phyloP scores from a whole-genome alignment of 257 asterid genomes.

The Leptodermis oblonga region DNA sequence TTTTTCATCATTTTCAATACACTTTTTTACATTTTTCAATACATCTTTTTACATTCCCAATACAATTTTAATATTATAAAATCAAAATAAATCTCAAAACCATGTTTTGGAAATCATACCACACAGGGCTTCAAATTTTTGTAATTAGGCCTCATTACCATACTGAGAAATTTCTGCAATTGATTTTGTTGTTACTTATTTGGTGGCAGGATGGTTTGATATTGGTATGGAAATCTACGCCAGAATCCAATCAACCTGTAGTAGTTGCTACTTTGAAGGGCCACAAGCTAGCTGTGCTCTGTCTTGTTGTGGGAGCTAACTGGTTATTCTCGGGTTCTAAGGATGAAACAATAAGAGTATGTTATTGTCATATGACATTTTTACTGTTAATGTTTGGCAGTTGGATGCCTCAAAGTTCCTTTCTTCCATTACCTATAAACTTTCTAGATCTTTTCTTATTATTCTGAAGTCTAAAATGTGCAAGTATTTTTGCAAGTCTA shows the following conservation, averaged over 20 bases:
- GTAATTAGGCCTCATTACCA: not conserved
- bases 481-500: no score
- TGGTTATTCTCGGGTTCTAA: constrained; percentile 54
- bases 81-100: no score
- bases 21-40: no score
- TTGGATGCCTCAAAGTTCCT: no score
- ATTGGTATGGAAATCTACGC: constrained; percentile 44
- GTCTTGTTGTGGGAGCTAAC: constrained; percentile 43
- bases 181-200: not conserved
- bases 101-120: no score
- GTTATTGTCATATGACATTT: not conserved
- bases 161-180: not conserved
- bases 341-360: constrained; percentile 49
- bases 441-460: no score
- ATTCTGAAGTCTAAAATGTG: no score
- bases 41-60: no score
- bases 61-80: no score
- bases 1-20: no score
- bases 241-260: constrained; percentile 26
- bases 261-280: constrained; percentile 34
- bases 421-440: no score
- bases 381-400: no score
- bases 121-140: not conserved
- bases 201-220: constrained; percentile 54
- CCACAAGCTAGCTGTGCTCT: constrained; percentile 37